Evolutionary conservation across 164 flowering plant genomes (phyloP).

Genomic region (Stephania japonica): DNA sequence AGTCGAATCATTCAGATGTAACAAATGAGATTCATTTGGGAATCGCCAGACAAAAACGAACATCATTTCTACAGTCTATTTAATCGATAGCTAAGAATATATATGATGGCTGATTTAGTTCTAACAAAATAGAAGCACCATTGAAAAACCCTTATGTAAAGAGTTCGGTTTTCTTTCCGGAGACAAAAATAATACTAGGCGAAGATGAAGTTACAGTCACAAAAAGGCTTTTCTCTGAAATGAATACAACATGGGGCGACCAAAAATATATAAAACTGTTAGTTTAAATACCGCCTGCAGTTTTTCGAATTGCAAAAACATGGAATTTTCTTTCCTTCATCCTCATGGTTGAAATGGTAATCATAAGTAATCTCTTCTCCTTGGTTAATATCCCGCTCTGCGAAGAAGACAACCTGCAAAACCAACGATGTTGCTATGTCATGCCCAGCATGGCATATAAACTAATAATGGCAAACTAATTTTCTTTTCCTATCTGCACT

Average conservation of each 20-base stretch:
- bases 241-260: background rate
- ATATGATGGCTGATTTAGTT: no score
- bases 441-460: background rate
- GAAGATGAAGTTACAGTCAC: constrained; percentile 2
- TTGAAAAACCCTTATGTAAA: no score
- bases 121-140: no score
- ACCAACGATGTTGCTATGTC: background rate
- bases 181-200: background rate
- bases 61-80: no score
- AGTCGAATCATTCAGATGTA: no score
- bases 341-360: constrained; percentile 69
- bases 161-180: no score
- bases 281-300: constrained; percentile 62
- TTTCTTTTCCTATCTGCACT: background rate
- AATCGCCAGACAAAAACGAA: no score
- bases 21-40: no score
- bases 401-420: constrained; percentile 70
- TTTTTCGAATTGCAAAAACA: constrained; percentile 64
- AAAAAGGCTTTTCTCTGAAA: background rate
- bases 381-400: constrained; percentile 64
- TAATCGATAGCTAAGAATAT: no score
- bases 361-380: constrained; percentile 81
- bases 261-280: background rate
- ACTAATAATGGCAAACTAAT: background rate
- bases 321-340: constrained; percentile 71